These are phyloP conservation scores for Solanum raphanifolium DNA, from an alignment of 257 asterid genomes.

Conservation along the genomic window DNA sequence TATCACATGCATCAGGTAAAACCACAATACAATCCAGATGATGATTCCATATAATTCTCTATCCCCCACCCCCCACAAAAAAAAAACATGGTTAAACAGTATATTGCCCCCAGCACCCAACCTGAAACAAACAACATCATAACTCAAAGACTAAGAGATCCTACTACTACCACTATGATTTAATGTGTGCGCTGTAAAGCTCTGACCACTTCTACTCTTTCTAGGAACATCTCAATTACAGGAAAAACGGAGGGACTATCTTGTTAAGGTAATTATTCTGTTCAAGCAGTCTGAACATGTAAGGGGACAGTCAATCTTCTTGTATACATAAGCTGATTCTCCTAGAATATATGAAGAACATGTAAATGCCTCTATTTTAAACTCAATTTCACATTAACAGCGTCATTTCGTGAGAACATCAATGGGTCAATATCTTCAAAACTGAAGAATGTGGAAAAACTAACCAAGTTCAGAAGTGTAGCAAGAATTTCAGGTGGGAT, in stretches of 20 bases:
- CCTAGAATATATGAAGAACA: not conserved
- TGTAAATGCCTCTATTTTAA: not conserved
- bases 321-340: not conserved
- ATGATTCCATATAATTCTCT: not conserved
- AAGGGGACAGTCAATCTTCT: not conserved
- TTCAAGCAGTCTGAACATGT: not conserved
- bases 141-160: not conserved
- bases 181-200: not conserved
- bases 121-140: not conserved
- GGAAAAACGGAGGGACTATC: not conserved
- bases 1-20: not conserved
- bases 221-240: not conserved
- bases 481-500: slow-evolving; percentile 98
- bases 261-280: not conserved
- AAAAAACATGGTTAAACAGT: not conserved
- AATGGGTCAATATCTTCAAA: not conserved
- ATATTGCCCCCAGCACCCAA: not conserved
- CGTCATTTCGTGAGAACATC: not conserved
- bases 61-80: not conserved
- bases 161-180: not conserved
- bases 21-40: not conserved
- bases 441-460: not conserved
- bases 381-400: not conserved
- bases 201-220: not conserved
- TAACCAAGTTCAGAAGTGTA: slow-evolving; percentile 92